These are phyloP conservation scores for Berkeleyomyces rouxiae DNA, from an alignment of 2,329 filamentous ascomycete species.

Conservation along the genomic window DNA sequence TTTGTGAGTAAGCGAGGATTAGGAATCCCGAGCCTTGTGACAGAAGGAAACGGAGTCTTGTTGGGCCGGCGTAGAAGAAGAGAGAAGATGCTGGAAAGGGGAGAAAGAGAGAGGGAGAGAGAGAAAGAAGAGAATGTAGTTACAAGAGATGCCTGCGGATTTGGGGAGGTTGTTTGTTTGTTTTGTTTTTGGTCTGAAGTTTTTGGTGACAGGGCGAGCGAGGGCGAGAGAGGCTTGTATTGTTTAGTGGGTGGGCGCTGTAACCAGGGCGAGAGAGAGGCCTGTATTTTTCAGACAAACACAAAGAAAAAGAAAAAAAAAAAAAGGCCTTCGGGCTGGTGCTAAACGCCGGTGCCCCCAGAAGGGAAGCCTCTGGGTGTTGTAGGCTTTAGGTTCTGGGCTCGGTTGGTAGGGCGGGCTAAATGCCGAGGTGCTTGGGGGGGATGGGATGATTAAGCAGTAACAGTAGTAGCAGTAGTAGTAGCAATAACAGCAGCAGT, in stretches of 20 bases:
- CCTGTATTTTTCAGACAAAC: too few species aligned
- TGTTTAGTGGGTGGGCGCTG: too few species aligned
- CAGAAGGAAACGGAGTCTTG: not conserved
- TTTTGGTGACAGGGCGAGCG: too few species aligned
- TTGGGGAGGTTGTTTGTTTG: not conserved
- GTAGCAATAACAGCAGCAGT: not conserved
- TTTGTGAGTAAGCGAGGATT: not conserved
- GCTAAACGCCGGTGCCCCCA: too few species aligned
- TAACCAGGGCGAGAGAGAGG: too few species aligned
- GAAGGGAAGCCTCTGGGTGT: too few species aligned
- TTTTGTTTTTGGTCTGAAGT: not conserved
- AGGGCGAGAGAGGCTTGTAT: too few species aligned
- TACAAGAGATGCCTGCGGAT: not conserved
- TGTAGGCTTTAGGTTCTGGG: not conserved
- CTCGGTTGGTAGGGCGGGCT: not conserved
- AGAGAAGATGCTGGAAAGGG: not conserved
- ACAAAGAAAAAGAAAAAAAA: too few species aligned
- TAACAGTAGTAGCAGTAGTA: not conserved
- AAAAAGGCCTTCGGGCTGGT: too few species aligned
- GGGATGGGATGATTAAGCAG: not conserved
- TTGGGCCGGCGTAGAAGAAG: not conserved
- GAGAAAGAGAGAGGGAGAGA: not conserved
- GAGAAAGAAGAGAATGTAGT: not conserved
- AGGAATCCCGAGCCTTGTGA: not conserved
- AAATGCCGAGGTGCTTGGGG: not conserved